Percentiles rank a stretch among this genome's conserved stretches.
Conservation (phyloP, 352 stramenopile genomes). For the Pythium folliculosum region DNA sequence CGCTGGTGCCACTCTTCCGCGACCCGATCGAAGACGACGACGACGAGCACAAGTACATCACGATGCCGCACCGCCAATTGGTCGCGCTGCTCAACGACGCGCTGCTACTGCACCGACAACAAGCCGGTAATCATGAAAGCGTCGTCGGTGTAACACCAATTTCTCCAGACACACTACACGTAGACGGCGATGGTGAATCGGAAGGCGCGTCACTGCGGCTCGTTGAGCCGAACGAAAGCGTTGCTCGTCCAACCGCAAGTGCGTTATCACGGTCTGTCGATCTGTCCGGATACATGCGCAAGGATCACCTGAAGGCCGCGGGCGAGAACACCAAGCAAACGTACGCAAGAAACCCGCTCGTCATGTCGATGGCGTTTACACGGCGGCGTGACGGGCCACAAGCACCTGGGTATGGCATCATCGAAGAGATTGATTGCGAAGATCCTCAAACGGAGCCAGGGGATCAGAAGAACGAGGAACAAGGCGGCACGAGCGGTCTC, state of each 20-base stretch:
- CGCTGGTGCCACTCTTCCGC: slow-evolving; percentile 48
- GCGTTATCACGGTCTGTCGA: slow-evolving; percentile 17
- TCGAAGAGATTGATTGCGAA: background rate
- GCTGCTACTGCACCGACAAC: slow-evolving; percentile 22
- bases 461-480: background rate
- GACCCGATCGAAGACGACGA: slow-evolving; percentile 36
- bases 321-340: background rate
- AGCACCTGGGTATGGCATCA: background rate
- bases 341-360: slow-evolving; percentile 26
- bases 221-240: background rate
- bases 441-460: background rate
- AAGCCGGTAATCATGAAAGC: background rate
- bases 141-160: slow-evolving; percentile 2
- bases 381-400: no score
- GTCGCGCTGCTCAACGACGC: slow-evolving; percentile 45
- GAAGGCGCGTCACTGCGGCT: slow-evolving; percentile 13
- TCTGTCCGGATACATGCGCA: background rate
- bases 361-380: slow-evolving; percentile 34
- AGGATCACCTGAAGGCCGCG: background rate
- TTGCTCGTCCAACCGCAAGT: background rate
- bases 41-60: slow-evolving; percentile 51
- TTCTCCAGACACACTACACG: background rate
- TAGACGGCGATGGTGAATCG: background rate
- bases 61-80: slow-evolving; percentile 43
- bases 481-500: background rate